Evolutionary conservation across 108 stramenopile species (phyloP), one percentile per base, ranked within the genome.

Genomic region (Nitzschia sp.): DNA sequence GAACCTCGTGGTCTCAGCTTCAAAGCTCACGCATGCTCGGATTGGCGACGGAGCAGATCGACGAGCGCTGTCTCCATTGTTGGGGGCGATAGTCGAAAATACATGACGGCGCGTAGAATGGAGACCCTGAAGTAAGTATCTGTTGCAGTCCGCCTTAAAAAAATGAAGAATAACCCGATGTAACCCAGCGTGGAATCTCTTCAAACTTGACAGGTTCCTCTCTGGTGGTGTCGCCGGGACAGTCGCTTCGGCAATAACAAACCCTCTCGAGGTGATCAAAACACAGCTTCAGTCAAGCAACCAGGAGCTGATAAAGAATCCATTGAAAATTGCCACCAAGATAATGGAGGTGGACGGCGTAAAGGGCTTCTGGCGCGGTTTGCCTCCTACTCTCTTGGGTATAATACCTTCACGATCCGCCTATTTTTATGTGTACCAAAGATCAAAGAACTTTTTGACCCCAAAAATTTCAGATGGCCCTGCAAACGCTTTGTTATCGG

Each of bases 341-440:
- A 96, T 97, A 52, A 45, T 95, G 21, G 76, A 84, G 58, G 29
- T 56, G 36, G 93, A 95, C 44, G 95, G 92, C 16, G 30, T 85
- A 5, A 0, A 73, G 3, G 94, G 91, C 9, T 72, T 92, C 87
- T 89, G 73, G 38, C 73, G 78, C 11, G 96, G 89, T 3, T 66
- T 95, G 44, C 80, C 83, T 28, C 94, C 96, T 3, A 94, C 94
- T 3, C 85, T 96, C 26, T 66, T 95, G 2, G 96, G 96, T 9
- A 97, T 97, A 58, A 93, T 97, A 52, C 96, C 96, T 29, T 76
- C 92, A 19, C 78, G 96, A n/a, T 89, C 93, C 45, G 84, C 80
- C 8, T 97, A 96, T 70, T 96, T 96, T 77, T 95, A 85, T 70
- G 73, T 89, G 21, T 96, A 95, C 73, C 76, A 87, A 67, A 74